Evolutionary conservation across 1,284 basidiomycete genomes (phyloP).

Genomic region (Cutaneotrichosporon cutaneum): DNA sequence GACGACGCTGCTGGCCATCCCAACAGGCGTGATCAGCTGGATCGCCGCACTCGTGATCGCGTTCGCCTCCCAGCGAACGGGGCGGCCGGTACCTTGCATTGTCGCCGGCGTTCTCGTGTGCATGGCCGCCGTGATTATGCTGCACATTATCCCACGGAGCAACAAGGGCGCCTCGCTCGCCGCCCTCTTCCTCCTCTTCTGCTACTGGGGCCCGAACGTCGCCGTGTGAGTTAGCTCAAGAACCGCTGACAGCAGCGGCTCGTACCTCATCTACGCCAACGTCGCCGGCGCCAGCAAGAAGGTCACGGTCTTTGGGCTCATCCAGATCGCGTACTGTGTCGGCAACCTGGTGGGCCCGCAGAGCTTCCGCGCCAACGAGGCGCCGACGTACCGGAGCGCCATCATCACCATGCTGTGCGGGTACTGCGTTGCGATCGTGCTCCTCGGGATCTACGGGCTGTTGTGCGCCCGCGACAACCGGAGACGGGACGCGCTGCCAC

Average conservation of each 20-base stretch:
- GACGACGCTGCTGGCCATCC: conserved; percentile 37
- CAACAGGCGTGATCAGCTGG: conserved; percentile 42
- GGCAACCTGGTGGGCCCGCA: conserved; percentile 34
- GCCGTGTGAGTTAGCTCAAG: neutral
- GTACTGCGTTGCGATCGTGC: conserved; percentile 29
- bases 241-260: neutral
- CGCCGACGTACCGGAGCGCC: conserved; percentile 30
- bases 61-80: conserved; percentile 28
- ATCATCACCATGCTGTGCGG: conserved; percentile 32
- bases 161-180: conserved; percentile 34
- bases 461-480: conserved; percentile 28
- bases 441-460: conserved; percentile 24
- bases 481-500: conserved; percentile 19
- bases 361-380: conserved; percentile 30
- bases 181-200: conserved; percentile 29
- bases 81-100: conserved; percentile 21
- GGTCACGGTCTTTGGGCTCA: conserved; percentile 28
- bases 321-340: conserved; percentile 32
- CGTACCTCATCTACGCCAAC: conserved; percentile 32
- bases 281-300: conserved; percentile 40
- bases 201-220: conserved; percentile 32
- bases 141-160: conserved; percentile 28
- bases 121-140: conserved; percentile 22
- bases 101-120: conserved; percentile 20
- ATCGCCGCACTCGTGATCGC: conserved; percentile 31